These are phyloP conservation scores for Cucurbita argyrosperma DNA, from an alignment of 306 rosid species.

Conservation along the genomic window DNA sequence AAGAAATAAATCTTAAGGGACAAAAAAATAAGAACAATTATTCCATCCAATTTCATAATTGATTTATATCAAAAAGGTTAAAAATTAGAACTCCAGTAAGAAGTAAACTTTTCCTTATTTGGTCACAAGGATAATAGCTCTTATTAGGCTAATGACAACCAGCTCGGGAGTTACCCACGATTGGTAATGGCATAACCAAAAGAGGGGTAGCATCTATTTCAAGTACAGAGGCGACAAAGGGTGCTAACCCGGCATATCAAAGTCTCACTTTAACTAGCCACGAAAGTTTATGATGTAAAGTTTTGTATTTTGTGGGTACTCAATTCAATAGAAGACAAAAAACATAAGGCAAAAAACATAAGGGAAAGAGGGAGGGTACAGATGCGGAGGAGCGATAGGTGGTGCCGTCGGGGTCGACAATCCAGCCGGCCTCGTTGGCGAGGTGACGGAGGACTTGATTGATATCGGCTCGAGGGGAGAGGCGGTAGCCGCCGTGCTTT, in stretches of 20 bases:
- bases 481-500: constrained; percentile 36
- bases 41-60: too few relatives aligned
- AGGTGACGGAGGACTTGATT: constrained; percentile 41
- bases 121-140: too few relatives aligned
- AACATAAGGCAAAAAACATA: background rate
- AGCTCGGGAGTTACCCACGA: too few relatives aligned
- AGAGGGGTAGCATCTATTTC: too few relatives aligned
- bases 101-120: too few relatives aligned
- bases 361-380: background rate
- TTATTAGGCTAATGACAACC: too few relatives aligned
- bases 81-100: background rate
- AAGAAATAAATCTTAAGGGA: background rate
- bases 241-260: too few relatives aligned
- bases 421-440: constrained; percentile 39
- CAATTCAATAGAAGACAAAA: background rate
- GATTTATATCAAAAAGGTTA: background rate
- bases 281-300: background rate
- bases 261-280: too few relatives aligned
- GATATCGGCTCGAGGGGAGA: constrained; percentile 32
- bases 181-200: too few relatives aligned
- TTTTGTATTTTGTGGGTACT: background rate
- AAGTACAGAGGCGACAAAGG: too few relatives aligned
- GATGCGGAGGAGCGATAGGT: constrained; percentile 20
- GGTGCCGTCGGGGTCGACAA: constrained; percentile 31
- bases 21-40: background rate